Base-by-base conservation (phyloP, 768 basidiomycete genomes). In the Mycena leptocephala region DNA sequence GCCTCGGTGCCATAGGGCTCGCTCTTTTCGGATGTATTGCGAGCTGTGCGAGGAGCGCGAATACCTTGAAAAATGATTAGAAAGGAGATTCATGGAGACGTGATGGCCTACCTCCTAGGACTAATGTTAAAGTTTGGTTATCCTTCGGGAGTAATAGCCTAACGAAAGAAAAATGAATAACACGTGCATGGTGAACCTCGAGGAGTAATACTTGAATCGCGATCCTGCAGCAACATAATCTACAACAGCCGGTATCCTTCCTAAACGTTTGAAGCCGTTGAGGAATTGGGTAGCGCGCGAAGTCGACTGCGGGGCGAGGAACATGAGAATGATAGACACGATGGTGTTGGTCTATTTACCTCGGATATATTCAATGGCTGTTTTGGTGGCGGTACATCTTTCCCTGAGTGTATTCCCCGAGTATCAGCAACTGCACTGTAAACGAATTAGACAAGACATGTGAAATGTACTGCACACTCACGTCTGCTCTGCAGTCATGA, bases 201-300 rank as follows among this genome's bases (percentile, higher is more conserved):
- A 87, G n/a, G 35, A 39, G 24, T 8, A 35, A 37, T 71, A 96
- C 96, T 97, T 99, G 93, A 97, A 99, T 67, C 98, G 92, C 14
- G 97, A 98, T 32, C 97, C 98, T 41, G 96, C 92, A 51, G 97
- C 93, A 67, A 99, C 97, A 82, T 96, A 98, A 48, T 99, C 97
- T 22, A 99, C 96, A 13, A 98, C 87, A 11, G 95, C 98, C 2
- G 94, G 89, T 69, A 97, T 92, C 77, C 90, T 91, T 8, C 97
- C 97, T 64, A 93, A 87, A 33, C 98, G 93, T 85, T 98, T 99
- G 89, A 99, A 97, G 53, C 94, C 91, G 72, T 95, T 95, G 51
- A 99, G 85, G 86, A 97, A 99, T 66, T 96, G 95, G 32, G 91
- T 91, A 2, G 97, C 98, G 68, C 97, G 94, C 69, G 89, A 85